Conservation (phyloP, 1,284 basidiomycete genomes). For the Leccinum fallax region DNA sequence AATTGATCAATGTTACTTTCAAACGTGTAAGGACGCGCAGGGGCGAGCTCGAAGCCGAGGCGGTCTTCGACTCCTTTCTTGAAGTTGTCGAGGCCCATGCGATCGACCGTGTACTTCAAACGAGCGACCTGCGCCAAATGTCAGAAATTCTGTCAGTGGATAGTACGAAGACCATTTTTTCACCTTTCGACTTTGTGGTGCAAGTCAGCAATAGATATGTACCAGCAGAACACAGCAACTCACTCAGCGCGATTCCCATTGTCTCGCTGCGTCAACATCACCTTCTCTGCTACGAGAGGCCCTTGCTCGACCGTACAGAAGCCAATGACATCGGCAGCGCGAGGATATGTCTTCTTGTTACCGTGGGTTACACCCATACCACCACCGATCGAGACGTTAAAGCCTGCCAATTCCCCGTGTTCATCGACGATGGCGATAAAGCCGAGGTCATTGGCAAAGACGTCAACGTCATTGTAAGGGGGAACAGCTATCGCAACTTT, state of each 20-base stretch:
- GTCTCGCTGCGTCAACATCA: conserved; percentile 95
- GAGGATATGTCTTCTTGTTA: conserved; percentile 98
- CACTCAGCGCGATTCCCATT: conserved; percentile 93
- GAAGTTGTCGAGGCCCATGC: conserved; percentile 87
- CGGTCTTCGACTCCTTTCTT: conserved; percentile 89
- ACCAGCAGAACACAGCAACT: conserved; percentile 34
- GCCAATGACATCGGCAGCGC: conserved; percentile 86
- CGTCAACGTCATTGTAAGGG: conserved; percentile 93
- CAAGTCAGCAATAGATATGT: conserved; percentile 7
- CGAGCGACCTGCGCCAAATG: conserved; percentile 68
- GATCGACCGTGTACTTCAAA: conserved; percentile 97
- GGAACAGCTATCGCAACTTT: conserved; percentile 98
- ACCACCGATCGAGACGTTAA: conserved; percentile 91
- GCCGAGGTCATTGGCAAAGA: conserved; percentile 92
- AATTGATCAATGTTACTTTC: conserved; percentile 92
- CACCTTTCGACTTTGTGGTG: conserved; percentile 50
- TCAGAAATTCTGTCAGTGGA: conserved; percentile 12
- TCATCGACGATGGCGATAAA: conserved; percentile 90
- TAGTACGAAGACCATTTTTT: not conserved
- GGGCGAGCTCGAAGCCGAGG: conserved; percentile 79
- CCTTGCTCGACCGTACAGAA: conserved; percentile 93
- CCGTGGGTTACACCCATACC: conserved; percentile 99
- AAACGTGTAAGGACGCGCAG: conserved; percentile 81
- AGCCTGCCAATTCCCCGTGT: conserved; percentile 77
- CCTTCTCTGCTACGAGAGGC: conserved; percentile 84